Percentiles rank a stretch among this genome's conserved stretches.
phyloP scores from a whole-genome alignment of 2,329 filamentous ascomycete genomes.

The Hawksworthiomyces lignivorus region DNA sequence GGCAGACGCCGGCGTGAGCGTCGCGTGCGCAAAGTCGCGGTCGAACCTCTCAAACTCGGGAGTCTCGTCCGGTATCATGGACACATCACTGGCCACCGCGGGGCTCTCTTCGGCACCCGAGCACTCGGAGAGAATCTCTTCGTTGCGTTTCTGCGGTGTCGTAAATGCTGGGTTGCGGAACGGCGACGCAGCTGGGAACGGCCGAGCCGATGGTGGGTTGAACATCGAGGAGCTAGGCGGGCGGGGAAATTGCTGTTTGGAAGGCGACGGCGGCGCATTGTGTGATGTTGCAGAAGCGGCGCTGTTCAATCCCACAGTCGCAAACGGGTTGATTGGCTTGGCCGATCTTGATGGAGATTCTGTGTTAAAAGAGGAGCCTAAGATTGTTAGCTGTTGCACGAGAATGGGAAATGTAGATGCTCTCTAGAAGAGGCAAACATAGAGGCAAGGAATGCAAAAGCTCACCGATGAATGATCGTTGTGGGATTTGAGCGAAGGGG shows the following conservation, averaged over 20 bases:
- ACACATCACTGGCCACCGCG: constrained; percentile 45
- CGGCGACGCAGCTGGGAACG: constrained; percentile 39
- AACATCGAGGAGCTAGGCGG: constrained; percentile 39
- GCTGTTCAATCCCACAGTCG: constrained; percentile 4
- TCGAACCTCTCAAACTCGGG: constrained; percentile 42
- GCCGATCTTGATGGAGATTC: constrained; percentile 18
- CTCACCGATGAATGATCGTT: constrained; percentile 35
- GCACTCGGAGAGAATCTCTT: constrained; percentile 46
- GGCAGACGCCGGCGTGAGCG: constrained; percentile 40
- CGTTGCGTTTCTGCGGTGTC: constrained; percentile 51
- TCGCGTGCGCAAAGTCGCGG: constrained; percentile 32
- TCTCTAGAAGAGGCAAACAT: background rate
- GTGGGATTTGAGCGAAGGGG: constrained; percentile 50
- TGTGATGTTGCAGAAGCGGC: no score
- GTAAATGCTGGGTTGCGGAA: constrained; percentile 60
- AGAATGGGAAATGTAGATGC: no score
- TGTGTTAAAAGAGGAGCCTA: constrained; percentile 17
- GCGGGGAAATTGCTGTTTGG: constrained; percentile 25
- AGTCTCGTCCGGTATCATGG: constrained; percentile 44
- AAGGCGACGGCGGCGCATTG: constrained; percentile 15
- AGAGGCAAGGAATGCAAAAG: constrained; percentile 9
- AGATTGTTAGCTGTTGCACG: background rate
- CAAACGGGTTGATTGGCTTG: constrained; percentile 20
- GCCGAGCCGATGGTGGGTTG: constrained; percentile 33
- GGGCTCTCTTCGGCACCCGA: constrained; percentile 55